Evolutionary conservation across 257 asterid species (phyloP), one percentile per base, ranked within the genome.

Genomic region (Phtheirospermum japonicum): DNA sequence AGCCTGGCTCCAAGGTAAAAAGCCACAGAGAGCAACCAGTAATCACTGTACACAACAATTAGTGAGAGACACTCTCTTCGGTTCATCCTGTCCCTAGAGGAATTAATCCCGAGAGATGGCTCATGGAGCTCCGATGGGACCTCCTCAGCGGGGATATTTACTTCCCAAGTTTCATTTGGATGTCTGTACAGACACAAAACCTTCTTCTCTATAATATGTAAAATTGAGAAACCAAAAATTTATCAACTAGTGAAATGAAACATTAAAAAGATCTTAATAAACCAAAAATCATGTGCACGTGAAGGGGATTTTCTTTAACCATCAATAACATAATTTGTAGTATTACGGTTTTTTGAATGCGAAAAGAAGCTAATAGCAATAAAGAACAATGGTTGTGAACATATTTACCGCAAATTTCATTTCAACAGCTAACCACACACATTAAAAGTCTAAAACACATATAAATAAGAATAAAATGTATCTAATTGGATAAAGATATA

Each of bases 121-220:
- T 87, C 97, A 12, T 95, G 97, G 67, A 90, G 91, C 83, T 90
- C 96, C 0, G 97, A 96, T 23, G 97, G 97, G 68, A 90, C 97
- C 69, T 90, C 97, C 81, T 90, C 97, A 14, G 95, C 97, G 23
- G 97, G 97, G 43, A 90, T 89, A 81, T 76, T n/a, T n/a, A n/a
- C n/a, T n/a, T n/a, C n/a, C n/a, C n/a, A n/a, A n/a, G n/a, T n/a
- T n/a, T n/a, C n/a, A 82, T 87, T 83, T 56, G 95, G 75, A 75
- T 90, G 96, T 53, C 96, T 96, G 73, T 90, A 90, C 7, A 90
- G 79, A 73, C 96, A 90, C 80, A 90, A 78, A 78, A 87, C 87
- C 66, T 90, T 96, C 85, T 90, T 90, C 78, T 90, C 97, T 90
- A 68, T 52, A 60, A 48, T 37, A 52, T 64, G 46, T 32, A 57